Percentiles rank a stretch among this genome's conserved stretches.
Evolutionary conservation across 1,139 yeast genomes (phyloP).

Genomic region (Pichia sp.): DNA sequence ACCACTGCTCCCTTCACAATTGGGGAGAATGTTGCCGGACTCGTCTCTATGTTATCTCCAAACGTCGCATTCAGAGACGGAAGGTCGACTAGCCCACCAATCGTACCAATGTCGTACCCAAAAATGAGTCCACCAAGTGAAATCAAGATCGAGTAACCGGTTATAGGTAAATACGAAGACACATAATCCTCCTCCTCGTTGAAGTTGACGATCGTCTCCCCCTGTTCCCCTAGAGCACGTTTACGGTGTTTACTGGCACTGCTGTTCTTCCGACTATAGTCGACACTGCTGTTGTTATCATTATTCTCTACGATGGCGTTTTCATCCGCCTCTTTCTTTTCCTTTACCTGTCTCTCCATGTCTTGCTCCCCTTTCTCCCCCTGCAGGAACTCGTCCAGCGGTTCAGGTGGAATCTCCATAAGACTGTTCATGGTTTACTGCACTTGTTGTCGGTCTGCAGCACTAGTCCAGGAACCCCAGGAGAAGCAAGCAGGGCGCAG

Average conservation of each 20-base stretch:
- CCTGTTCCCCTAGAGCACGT: not conserved
- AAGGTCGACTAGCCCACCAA: slow-evolving; percentile 65
- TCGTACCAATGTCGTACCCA: slow-evolving; percentile 74
- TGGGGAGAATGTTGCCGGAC: slow-evolving; percentile 30
- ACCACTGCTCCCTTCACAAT: slow-evolving; percentile 54
- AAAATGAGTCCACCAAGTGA: slow-evolving; percentile 68
- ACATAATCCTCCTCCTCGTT: slow-evolving; percentile 5
- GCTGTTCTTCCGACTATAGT: not conserved
- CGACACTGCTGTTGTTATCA: not conserved
- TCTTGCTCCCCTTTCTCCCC: not conserved
- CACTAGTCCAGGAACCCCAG: not conserved
- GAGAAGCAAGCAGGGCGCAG: too few species aligned
- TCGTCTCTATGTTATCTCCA: slow-evolving; percentile 34
- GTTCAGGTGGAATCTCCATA: not conserved
- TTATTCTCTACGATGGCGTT: not conserved
- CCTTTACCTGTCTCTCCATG: not conserved
- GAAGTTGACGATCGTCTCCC: not conserved
- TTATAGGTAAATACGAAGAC: slow-evolving; percentile 5
- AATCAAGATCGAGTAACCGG: slow-evolving; percentile 34
- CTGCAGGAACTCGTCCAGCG: not conserved
- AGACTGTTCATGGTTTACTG: not conserved
- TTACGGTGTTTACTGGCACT: not conserved
- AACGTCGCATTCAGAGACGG: slow-evolving; percentile 46
- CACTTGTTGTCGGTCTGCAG: not conserved
- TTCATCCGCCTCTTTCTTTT: not conserved